These are phyloP conservation scores for Potentilla sterilis DNA, from an alignment of 306 rosid genomes.

Conservation along the genomic window DNA sequence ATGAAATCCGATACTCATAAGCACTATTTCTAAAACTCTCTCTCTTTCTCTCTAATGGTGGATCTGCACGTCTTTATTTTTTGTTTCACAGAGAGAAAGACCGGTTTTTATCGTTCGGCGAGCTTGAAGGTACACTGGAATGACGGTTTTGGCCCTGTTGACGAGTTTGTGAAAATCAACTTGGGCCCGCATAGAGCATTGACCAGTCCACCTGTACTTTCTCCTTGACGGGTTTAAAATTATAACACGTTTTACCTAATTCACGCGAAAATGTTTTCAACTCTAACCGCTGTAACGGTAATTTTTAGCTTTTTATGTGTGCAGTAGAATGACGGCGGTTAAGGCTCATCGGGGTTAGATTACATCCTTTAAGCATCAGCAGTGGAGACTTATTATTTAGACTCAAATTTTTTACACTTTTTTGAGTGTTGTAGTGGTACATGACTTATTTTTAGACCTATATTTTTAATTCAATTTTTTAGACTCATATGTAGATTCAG, in stretches of 20 bases:
- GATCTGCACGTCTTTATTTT: background rate
- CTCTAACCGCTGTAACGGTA: background rate
- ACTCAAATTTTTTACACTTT: too few relatives aligned
- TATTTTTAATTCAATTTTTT: too few relatives aligned
- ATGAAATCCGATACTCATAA: background rate
- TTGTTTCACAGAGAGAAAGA: background rate
- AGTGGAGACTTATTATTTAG: too few relatives aligned
- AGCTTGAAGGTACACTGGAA: background rate
- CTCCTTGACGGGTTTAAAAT: background rate
- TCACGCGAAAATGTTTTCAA: background rate
- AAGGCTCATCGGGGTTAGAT: background rate
- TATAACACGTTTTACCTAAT: background rate
- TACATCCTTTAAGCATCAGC: too few relatives aligned
- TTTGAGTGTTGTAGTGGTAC: too few relatives aligned
- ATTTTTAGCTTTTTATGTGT: background rate
- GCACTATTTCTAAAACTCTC: background rate
- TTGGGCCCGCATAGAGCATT: background rate
- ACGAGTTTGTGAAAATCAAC: too few relatives aligned
- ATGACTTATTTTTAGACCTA: too few relatives aligned
- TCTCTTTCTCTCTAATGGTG: constrained; percentile 1
- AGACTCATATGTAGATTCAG: too few relatives aligned
- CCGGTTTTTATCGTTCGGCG: constrained; percentile 1
- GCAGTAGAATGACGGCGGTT: background rate
- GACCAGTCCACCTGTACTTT: background rate
- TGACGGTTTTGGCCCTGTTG: background rate